Evolutionary conservation across 2,329 filamentous ascomycete genomes (phyloP), one percentile per base, ranked within the genome.

Genomic region (Fusarium sororula): DNA sequence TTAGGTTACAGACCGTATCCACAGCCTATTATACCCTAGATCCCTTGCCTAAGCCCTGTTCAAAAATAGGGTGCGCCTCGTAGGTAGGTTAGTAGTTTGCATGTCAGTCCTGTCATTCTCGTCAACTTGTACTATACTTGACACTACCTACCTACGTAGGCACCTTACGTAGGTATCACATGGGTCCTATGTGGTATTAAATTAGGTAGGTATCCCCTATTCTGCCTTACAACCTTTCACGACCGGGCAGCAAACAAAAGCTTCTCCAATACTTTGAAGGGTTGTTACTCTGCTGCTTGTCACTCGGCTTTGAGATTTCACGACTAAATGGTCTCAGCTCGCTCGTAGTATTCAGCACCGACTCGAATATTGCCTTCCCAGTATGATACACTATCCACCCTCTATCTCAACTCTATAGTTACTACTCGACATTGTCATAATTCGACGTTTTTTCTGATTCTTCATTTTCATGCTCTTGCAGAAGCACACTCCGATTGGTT

Each of bases 401-500:
- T 32, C 28, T 47, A 41, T 37, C n/a, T 57, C 26, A 61, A 37
- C 32, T 57, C 48, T 51, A 47, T 15, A 28, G 45, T 22, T 28
- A 22, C 37, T 67, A 35, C 47, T 47, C 18, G 38, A 59, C 32
- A 39, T 38, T 48, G 22, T 61, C 47, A 30, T 45, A 38, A 32
- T 55, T 68, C 38, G 37, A 66, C 32, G 39, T 38, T 44, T 53
- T 37, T 24, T 20, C 17, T 35, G 17, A 17, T 50, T 51, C 17
- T 37, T 48, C 35, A 55, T 54, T 60, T 69, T 64, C 44, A 61
- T 44, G 62, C 70, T 66, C 24, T 37, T 20, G 15, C n/a, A 42
- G 38, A 32, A n/a, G 26, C 18, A 10, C n/a, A 22, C 22, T 63
- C 60, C 39, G 26, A 74, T 75, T 74, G 68, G 72, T 42, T 60